Base-by-base conservation (phyloP, 306 rosid genomes). In the Hippophae rhamnoides region DNA sequence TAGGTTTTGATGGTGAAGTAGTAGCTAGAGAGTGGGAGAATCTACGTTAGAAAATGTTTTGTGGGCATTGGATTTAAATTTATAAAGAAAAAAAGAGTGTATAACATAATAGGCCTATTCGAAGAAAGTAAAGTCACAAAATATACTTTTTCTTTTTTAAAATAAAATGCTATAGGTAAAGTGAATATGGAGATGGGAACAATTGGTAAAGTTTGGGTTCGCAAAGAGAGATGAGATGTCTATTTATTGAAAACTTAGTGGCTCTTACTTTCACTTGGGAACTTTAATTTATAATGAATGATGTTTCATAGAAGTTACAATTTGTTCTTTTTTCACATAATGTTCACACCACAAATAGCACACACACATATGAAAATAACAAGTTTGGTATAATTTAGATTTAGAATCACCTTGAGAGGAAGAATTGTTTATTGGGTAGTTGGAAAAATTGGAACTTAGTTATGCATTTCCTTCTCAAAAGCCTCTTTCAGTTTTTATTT, bases 1-100 rank as follows among this genome's bases (percentile, higher is more conserved):
- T 72, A 56, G 72, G 69, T 25, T 60, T 12, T 70, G 57, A 47
- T 18, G 45, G 51, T 47, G 63, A 70, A 65, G 63, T 6, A 69
- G 42, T 49, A 64, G 69, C 55, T 72, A 18, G 77, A 59, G 42
- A 67, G 67, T 62, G 81, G 74, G 65, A 41, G 84, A 79, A 73
- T 71, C 71, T 71, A 61, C 49, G 42, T 59, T 23, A 12, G 42
- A 26, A 50, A 59, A 60, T 41, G 61, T 53, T 60, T 64, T 42
- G 64, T 18, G 23, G 23, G 23, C 23, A 18, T 44, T 55, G 54
- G 65, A 59, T 48, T 65, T 72, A 42, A 41, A 45, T 61, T 23
- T 43, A 6, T 11, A 45, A 44, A 23, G n/a, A 9, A 58, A 18
- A 45, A 68, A 75, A 62, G 57, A 65, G 53, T 48, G 67, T 31